These are phyloP conservation scores for Pisolithus tinctorius DNA, from an alignment of 768 basidiomycete genomes.

Conservation along the genomic window DNA sequence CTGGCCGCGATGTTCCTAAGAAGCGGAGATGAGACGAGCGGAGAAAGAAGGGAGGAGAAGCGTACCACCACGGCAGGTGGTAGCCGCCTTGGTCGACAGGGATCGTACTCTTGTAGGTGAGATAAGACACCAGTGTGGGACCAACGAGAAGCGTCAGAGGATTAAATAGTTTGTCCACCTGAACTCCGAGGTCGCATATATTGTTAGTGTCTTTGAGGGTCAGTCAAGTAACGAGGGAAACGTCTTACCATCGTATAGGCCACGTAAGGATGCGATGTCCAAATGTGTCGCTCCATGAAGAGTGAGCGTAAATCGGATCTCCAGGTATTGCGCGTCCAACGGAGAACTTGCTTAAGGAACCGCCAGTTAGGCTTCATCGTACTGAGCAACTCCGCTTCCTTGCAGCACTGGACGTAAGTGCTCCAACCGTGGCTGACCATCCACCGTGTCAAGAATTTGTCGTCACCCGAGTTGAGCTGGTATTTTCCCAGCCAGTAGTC, in stretches of 20 bases:
- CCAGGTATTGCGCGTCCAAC: conserved; percentile 96
- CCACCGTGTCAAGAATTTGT: conserved; percentile 93
- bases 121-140: conserved; percentile 67
- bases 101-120: conserved; percentile 76
- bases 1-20: conserved; percentile 62
- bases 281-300: conserved; percentile 83
- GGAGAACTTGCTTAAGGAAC: conserved; percentile 87
- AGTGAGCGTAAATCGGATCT: conserved; percentile 81
- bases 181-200: background rate
- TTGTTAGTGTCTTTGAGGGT: background rate
- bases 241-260: conserved; percentile 71
- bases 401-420: conserved; percentile 87
- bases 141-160: conserved; percentile 83
- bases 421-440: conserved; percentile 95
- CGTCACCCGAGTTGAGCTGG: conserved; percentile 90
- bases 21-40: background rate
- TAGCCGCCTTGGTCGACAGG: conserved; percentile 63
- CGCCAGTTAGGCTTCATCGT: conserved; percentile 98
- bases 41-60: conserved; percentile 7
- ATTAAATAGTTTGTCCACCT: conserved; percentile 84
- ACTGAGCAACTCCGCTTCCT: conserved; percentile 77
- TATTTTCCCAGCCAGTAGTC: conserved; percentile 93
- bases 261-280: conserved; percentile 76
- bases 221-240: background rate
- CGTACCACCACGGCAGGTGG: conserved; percentile 78